Conservation (phyloP, 108 stramenopile genomes). For the Mediolabrus comicus region DNA sequence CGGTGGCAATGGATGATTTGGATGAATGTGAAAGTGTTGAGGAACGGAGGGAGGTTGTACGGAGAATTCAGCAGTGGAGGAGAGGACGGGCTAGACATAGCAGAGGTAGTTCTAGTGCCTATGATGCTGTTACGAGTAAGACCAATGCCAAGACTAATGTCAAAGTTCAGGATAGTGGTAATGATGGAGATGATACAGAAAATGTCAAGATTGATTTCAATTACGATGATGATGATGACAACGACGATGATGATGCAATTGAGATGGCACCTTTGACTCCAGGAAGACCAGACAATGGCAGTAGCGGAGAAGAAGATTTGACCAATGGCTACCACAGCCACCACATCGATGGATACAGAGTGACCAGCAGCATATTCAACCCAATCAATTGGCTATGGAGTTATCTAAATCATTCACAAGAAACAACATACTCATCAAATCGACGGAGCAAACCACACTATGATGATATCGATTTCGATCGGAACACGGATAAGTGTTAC, state of each 20-base stretch:
- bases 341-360: neutral
- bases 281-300: neutral
- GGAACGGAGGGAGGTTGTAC: constrained; percentile 34
- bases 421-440: neutral
- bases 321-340: neutral
- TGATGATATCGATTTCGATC: constrained; percentile 33
- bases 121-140: neutral
- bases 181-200: neutral
- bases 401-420: too few relatives aligned
- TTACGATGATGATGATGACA: constrained; percentile 11
- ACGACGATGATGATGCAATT: constrained; percentile 2
- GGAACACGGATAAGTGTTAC: constrained; percentile 2
- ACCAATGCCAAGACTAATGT: neutral
- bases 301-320: too few relatives aligned
- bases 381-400: neutral
- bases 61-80: constrained; percentile 23
- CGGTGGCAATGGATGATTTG: neutral
- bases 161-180: too few relatives aligned
- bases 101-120: neutral
- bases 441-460: constrained; percentile 2
- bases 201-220: constrained; percentile 1
- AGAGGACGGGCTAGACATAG: constrained; percentile 21
- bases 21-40: neutral
- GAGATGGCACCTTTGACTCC: constrained; percentile 17
- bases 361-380: too few relatives aligned